phyloP scores from a whole-genome alignment of 768 basidiomycete species.

The Termitomyces sp. region DNA sequence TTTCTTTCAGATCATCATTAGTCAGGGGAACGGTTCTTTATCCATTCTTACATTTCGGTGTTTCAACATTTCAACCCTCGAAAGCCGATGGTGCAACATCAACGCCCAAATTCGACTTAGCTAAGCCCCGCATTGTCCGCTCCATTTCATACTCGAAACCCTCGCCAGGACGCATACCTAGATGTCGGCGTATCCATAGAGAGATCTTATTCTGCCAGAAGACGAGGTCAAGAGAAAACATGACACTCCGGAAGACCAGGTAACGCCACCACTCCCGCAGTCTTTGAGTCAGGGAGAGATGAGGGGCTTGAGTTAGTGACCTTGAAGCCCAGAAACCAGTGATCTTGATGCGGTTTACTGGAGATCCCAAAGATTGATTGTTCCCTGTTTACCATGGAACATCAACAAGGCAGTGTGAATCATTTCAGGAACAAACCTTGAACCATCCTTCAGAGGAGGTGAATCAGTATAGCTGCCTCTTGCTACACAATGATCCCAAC shows the following conservation, averaged over 20 bases:
- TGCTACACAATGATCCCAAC: slow-evolving; percentile 1
- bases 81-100: slow-evolving; percentile 63
- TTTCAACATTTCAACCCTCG: slow-evolving; percentile 39
- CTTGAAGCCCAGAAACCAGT: slow-evolving; percentile 80
- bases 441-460: slow-evolving; percentile 34
- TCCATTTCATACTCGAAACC: slow-evolving; percentile 86
- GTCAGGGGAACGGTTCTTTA: too few species aligned
- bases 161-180: slow-evolving; percentile 37
- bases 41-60: too few species aligned
- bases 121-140: slow-evolving; percentile 66
- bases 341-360: slow-evolving; percentile 88
- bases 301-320: slow-evolving; percentile 46
- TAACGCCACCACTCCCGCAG: slow-evolving; percentile 55
- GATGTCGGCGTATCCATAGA: slow-evolving; percentile 39
- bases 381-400: slow-evolving; percentile 46
- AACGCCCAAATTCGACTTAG: slow-evolving; percentile 76
- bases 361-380: slow-evolving; percentile 80
- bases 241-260: slow-evolving; percentile 57
- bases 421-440: slow-evolving; percentile 30
- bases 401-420: slow-evolving; percentile 23
- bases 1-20: background rate
- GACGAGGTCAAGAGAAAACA: slow-evolving; percentile 65
- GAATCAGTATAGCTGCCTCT: background rate
- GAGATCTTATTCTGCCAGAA: slow-evolving; percentile 63
- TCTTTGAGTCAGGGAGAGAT: slow-evolving; percentile 39